phyloP scores from a whole-genome alignment of 2,329 filamentous ascomycete genomes.

The Bipolaris sorokiniana region DNA sequence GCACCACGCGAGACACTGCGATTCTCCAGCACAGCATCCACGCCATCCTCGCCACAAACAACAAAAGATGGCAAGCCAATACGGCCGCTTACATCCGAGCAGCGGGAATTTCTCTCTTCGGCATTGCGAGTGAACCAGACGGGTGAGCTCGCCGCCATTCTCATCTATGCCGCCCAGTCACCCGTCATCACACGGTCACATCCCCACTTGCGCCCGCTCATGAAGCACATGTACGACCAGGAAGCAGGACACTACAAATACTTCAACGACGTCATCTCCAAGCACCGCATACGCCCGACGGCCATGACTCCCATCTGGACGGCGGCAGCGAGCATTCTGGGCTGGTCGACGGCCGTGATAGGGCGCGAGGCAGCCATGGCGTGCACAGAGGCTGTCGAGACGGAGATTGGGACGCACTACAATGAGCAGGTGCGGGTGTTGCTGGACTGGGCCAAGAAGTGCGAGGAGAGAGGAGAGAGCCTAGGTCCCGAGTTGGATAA shows the following conservation, averaged over 20 bases:
- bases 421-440: slow-evolving; percentile 87
- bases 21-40: slow-evolving; percentile 20
- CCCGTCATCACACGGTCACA: slow-evolving; percentile 79
- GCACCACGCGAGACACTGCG: slow-evolving; percentile 22
- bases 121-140: slow-evolving; percentile 92
- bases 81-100: slow-evolving; percentile 38
- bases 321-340: slow-evolving; percentile 76
- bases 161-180: slow-evolving; percentile 91
- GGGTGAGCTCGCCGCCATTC: slow-evolving; percentile 92
- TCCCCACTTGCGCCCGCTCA: slow-evolving; percentile 85
- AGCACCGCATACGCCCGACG: slow-evolving; percentile 89
- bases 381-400: slow-evolving; percentile 97
- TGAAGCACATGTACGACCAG: slow-evolving; percentile 98
- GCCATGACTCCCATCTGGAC: slow-evolving; percentile 92
- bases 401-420: slow-evolving; percentile 95
- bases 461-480: slow-evolving; percentile 78
- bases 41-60: slow-evolving; percentile 12
- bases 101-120: slow-evolving; percentile 48
- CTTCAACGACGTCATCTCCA: slow-evolving; percentile 82
- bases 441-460: slow-evolving; percentile 78
- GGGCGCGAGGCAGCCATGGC: slow-evolving; percentile 97
- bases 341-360: slow-evolving; percentile 88
- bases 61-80: slow-evolving; percentile 23
- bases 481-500: slow-evolving; percentile 77
- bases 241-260: slow-evolving; percentile 85